Base-by-base conservation (phyloP, 768 basidiomycete species). In the Russula compacta region DNA sequence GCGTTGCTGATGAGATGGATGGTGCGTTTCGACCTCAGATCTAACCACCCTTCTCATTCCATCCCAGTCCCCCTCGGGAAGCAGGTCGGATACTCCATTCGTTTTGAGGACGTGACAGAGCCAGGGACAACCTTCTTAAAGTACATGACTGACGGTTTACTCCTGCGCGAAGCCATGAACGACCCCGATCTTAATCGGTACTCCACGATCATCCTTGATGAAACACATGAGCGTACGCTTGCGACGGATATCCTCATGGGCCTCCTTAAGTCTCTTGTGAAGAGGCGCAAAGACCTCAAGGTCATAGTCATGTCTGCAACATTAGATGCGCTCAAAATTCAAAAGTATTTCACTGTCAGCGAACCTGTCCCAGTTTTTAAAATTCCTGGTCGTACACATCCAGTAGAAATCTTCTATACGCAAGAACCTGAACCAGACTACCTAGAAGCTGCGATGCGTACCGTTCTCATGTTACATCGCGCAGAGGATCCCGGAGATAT, bases 61-160 rank as follows among this genome's bases (percentile, higher is more conserved):
- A 53, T 47, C 64, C 7, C 66, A 94, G 94, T 99, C 6, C 81
- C 85, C 72, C 85, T 99, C 1, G 95, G 95, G 35, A 86, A 90
- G 69, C 87, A 98, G 64, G 95, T 98, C 64, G 95, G 95, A 58
- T 99, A 99, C 74, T 92, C 92, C 4, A 98, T 98, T 69, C 92
- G 95, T 72, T 99, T 98, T 71, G 95, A 99, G 73, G 97, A 98
- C 72, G 88, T 93, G 90, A 89, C 95, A 44, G 82, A 91, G 66
- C 77, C 83, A 0, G 88, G 89, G 0, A 89, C 87, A 35, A 98
- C 97, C 0, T 97, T 99, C 74, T 79, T 99, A 64, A 98, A 97
- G 72, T 98, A 99, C 77, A 97, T 98, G 95, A 99, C 97, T 14
- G 97, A 99, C 67, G 97, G 95, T 82, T 97, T 98, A 93, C 85